Evolutionary conservation across 768 basidiomycete genomes (phyloP).

Genomic region (Sporobolomyces pararoseus): DNA sequence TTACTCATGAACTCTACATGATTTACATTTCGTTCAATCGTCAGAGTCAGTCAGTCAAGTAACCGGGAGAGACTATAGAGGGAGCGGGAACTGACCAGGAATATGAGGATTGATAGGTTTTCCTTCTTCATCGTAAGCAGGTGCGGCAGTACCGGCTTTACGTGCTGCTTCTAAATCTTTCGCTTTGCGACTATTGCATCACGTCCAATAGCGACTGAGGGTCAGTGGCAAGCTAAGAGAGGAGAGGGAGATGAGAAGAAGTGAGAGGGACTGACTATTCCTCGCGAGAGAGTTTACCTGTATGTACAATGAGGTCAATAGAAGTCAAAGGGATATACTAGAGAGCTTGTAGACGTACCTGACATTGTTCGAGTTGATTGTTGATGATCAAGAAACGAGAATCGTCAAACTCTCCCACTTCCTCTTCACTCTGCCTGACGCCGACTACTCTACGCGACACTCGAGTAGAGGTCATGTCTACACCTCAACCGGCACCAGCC

Average conservation of each 20-base stretch:
- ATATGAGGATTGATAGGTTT: slow-evolving; percentile 97
- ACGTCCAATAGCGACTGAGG: not conserved
- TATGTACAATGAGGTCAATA: not conserved
- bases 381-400: not conserved
- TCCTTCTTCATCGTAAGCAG: slow-evolving; percentile 91
- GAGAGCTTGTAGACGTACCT: not conserved
- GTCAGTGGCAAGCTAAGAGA: not conserved
- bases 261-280: too few species aligned
- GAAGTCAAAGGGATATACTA: too few species aligned
- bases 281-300: slow-evolving; percentile 40
- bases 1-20: slow-evolving; percentile 88
- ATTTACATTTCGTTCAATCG: not conserved
- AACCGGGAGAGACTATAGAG: slow-evolving; percentile 4
- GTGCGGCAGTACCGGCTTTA: slow-evolving; percentile 95
- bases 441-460: too few species aligned
- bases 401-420: not conserved
- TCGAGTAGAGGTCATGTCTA: slow-evolving; percentile 12
- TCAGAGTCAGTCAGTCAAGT: not conserved
- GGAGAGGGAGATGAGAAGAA: not conserved
- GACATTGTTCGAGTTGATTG: slow-evolving; percentile 11
- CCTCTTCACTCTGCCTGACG: not conserved
- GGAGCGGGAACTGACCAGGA: slow-evolving; percentile 65
- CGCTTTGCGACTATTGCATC: slow-evolving; percentile 52
- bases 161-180: slow-evolving; percentile 97
- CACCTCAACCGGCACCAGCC: not conserved